phyloP scores from a whole-genome alignment of 75 land plant genomes.

The Picea sitchensis region DNA sequence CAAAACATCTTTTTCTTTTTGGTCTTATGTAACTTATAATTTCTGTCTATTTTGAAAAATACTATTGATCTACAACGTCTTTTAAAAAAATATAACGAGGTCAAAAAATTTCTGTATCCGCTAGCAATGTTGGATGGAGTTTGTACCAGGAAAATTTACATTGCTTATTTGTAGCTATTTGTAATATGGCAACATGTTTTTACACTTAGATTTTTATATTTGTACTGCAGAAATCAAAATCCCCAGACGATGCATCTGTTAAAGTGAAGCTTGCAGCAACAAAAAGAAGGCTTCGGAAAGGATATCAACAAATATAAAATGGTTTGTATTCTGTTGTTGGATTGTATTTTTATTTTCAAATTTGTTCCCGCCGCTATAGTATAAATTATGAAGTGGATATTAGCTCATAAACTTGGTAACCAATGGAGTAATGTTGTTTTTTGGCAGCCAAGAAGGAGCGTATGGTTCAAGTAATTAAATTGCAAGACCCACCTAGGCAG shows the following conservation, averaged over 20 bases:
- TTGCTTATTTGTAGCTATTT: background rate
- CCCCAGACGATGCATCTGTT: constrained; percentile 26
- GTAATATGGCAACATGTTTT: background rate
- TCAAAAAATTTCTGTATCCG: background rate
- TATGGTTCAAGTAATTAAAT: constrained; percentile 78
- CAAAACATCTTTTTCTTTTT: background rate
- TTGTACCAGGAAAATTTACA: background rate
- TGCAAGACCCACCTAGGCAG: constrained; percentile 67
- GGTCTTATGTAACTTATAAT: background rate
- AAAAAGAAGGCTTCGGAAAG: constrained; percentile 80
- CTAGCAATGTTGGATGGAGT: background rate
- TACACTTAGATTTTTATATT: background rate
- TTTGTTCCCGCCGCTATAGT: background rate
- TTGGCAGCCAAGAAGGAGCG: constrained; percentile 79
- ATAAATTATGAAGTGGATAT: background rate
- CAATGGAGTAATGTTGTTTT: background rate
- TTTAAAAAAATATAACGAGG: background rate
- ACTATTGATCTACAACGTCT: background rate
- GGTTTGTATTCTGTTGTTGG: constrained; percentile 35
- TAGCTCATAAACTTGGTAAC: background rate
- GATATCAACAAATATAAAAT: constrained; percentile 73
- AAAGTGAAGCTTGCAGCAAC: constrained; percentile 56
- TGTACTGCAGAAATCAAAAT: constrained; percentile 23
- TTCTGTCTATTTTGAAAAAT: background rate
- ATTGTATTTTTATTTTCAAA: background rate